Conservation (phyloP, 139 green algal species). For the Chlamydomonas applanata region DNA sequence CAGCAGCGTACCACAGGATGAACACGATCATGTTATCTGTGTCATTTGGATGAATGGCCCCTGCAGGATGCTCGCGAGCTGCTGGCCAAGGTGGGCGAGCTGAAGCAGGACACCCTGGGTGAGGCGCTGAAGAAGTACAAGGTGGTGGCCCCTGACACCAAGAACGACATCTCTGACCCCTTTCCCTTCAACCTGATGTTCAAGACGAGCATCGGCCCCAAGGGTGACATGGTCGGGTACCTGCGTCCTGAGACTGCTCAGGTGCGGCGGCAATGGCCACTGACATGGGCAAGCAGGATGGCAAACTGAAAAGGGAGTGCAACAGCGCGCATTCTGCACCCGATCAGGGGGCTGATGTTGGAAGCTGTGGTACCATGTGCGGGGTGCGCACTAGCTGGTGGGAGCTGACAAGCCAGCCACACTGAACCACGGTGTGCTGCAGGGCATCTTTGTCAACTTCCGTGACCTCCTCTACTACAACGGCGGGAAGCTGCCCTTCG, state of each 20-base stretch:
- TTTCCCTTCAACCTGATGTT: constrained; percentile 99
- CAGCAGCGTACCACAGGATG: too few relatives aligned
- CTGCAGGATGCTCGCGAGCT: constrained; percentile 70
- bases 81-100: constrained; percentile 84
- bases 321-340: too few relatives aligned
- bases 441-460: constrained; percentile 94
- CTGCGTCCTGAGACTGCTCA: constrained; percentile 89
- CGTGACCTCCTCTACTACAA: constrained; percentile 98
- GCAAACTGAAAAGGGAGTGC: too few relatives aligned
- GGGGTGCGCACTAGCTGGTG: not conserved
- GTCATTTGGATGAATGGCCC: too few relatives aligned
- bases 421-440: constrained; percentile 16
- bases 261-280: too few relatives aligned
- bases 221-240: constrained; percentile 82
- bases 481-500: constrained; percentile 96
- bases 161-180: constrained; percentile 86
- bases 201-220: constrained; percentile 83
- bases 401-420: too few relatives aligned
- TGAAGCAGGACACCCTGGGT: constrained; percentile 75
- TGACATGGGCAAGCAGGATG: too few relatives aligned
- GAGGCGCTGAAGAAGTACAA: constrained; percentile 73
- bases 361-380: not conserved
- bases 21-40: too few relatives aligned
- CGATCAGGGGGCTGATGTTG: not conserved
- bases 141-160: constrained; percentile 86